Conservation (phyloP, 495 filamentous ascomycete species). For the Lasiosphaeria miniovina region DNA sequence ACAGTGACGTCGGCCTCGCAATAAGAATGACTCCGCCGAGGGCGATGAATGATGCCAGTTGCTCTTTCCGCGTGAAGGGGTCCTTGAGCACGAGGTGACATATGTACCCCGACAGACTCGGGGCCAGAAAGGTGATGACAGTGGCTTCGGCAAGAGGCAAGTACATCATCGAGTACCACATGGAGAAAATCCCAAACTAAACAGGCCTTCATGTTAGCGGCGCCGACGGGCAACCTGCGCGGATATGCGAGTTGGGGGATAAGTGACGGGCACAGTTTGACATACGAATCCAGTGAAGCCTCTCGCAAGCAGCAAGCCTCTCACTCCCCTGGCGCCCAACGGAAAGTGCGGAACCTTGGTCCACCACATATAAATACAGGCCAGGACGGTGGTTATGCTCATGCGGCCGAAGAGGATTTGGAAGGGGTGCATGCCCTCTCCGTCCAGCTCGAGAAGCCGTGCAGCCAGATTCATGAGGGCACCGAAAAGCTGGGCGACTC, state of each 20-base stretch:
- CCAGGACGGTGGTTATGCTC: constrained; percentile 67
- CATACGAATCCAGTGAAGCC: constrained; percentile 68
- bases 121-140: constrained; percentile 87
- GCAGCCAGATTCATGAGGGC: constrained; percentile 86
- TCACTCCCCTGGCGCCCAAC: constrained; percentile 63
- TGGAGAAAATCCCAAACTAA: constrained; percentile 65
- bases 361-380: constrained; percentile 73
- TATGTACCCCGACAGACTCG: constrained; percentile 76
- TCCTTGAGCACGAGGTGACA: constrained; percentile 74
- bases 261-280: constrained; percentile 19
- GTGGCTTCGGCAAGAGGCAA: constrained; percentile 88
- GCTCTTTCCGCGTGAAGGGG: constrained; percentile 75
- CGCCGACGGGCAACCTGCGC: neutral
- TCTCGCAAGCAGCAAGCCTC: constrained; percentile 63
- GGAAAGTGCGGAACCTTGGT: constrained; percentile 64
- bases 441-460: constrained; percentile 72
- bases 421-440: constrained; percentile 75
- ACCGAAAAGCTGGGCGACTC: constrained; percentile 78
- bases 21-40: constrained; percentile 82
- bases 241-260: neutral
- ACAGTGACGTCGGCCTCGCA: constrained; percentile 66
- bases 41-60: constrained; percentile 72
- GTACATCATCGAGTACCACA: constrained; percentile 71
- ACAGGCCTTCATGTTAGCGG: neutral
- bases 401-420: constrained; percentile 88